Evolutionary conservation across 2,329 filamentous ascomycete species (phyloP).

Genomic region (Exophiala lecanii-corni): DNA sequence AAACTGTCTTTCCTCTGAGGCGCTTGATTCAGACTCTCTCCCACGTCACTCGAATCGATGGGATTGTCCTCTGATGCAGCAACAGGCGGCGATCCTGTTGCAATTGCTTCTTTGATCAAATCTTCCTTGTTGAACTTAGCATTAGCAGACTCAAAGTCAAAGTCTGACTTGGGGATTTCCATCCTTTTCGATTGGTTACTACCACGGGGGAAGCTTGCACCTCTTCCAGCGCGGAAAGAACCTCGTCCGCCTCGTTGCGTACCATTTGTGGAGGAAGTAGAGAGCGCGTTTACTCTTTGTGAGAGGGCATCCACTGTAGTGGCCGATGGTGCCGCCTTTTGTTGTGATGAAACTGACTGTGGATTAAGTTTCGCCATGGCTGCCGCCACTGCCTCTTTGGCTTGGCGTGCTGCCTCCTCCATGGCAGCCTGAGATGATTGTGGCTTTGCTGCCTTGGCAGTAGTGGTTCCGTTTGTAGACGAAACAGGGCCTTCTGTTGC

Average conservation of each 20-base stretch:
- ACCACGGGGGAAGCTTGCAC: constrained; percentile 37
- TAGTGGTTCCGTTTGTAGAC: constrained; percentile 29
- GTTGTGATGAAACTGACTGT: constrained; percentile 21
- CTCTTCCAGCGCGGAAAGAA: constrained; percentile 42
- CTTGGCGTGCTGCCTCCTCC: constrained; percentile 45
- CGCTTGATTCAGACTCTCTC: constrained; percentile 31
- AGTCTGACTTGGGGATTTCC: constrained; percentile 85
- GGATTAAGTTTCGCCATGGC: constrained; percentile 47
- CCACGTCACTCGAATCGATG: constrained; percentile 29
- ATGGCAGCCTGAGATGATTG: constrained; percentile 32
- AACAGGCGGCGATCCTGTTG: constrained; percentile 64
- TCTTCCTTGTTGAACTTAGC: constrained; percentile 88
- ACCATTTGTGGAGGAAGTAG: constrained; percentile 37
- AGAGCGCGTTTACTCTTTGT: constrained; percentile 44
- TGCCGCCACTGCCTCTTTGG: constrained; percentile 47
- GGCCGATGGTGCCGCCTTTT: constrained; percentile 34
- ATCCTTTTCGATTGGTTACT: constrained; percentile 56
- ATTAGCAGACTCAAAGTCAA: constrained; percentile 82
- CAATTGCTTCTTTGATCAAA: constrained; percentile 81
- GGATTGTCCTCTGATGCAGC: constrained; percentile 46
- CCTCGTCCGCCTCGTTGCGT: constrained; percentile 37
- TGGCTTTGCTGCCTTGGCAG: constrained; percentile 24
- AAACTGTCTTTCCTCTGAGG: constrained; percentile 27
- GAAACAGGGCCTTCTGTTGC: constrained; percentile 28
- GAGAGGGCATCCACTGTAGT: constrained; percentile 39